Evolutionary conservation across 768 basidiomycete genomes (phyloP), one percentile per base, ranked within the genome.

Genomic region (Leccinum longicurvipes): DNA sequence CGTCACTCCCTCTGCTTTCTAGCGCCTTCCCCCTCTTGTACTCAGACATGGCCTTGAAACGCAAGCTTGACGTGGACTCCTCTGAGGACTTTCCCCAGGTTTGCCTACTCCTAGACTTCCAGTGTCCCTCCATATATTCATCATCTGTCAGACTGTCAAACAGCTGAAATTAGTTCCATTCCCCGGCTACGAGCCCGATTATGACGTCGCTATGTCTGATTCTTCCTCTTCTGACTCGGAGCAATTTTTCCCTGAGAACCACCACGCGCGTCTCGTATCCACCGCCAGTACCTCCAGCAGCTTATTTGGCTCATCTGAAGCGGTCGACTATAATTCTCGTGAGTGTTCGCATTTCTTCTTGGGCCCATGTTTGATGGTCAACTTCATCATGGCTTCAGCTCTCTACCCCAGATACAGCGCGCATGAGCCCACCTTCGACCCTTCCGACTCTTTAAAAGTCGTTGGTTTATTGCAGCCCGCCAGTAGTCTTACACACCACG

Each of bases 111-210:
- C 60, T 50, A 34, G 19, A 44, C 65, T 55, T 60, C 42, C 57
- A 36, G 25, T 41, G 1, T 3, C 67, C 59, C 55, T 55, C 28
- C 57, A 31, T 54, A 63, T 64, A 62, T 58, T 59, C 36, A 60
- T 51, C 24, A 10, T 27, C 44, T 31, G 51, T 29, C 61, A 85
- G 83, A 77, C 77, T 58, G 74, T 77, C 29, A 90, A 92, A 70
- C 87, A 90, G 67, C 59, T 87, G 23, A 90, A 86, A 75, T 77
- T 88, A 56, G 76, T 90, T 54, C 86, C 87, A 45, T 91, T 90
- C 70, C 89, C 87, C 53, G 81, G 85, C 64, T 77, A 76, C 56
- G 79, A 82, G 57, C 67, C 73, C 58, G 85, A 89, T 69, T 71
- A 74, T 64, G 89, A 91, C 68, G 79, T 85, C 59, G 74, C 79